Evolutionary conservation across 257 asterid genomes (phyloP), one percentile per base, ranked within the genome.

Genomic region (Przewalskia tangutica): DNA sequence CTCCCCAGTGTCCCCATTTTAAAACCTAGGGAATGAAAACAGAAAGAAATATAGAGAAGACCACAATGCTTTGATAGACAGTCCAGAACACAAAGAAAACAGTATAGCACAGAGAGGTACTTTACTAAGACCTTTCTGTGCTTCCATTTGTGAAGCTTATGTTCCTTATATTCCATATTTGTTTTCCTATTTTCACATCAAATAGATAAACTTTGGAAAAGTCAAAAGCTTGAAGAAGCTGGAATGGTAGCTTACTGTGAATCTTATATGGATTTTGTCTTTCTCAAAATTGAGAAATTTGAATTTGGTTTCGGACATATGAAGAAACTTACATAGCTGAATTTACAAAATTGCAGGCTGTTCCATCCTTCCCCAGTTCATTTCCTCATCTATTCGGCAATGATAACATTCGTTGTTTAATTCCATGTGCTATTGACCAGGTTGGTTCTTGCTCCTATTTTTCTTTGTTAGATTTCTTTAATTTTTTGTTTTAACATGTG

Each of bases 381-480:
- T 95, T 95, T 84, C 97, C 99, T 8, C 99, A 94, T 88, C 89
- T 93, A 46, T 95, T 95, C 23, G 94, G 89, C 65, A 90, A 89
- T 85, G 97, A 95, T 55, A 90, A 77, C 82, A 90, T 86, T 38
- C 97, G 95, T 34, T 93, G 99, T 88, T 86, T 95, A 92, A 92
- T 95, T 89, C 98, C 99, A 48, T 95, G 99, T 79, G 99, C 99
- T 63, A 95, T 95, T 51, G 98, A 95, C 85, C 99, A 95, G 99
- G 99, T 95, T 80, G 50, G 1, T 71, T 63, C 85, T 85, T 77
- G 32, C 83, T 82, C 85, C 67, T n/a, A 12, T 80, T 84, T 84
- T 48, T 67, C 18, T 42, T 77, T 23, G 62, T 73, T 23, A 14
- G 2, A 23, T 46, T 44, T 70, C 59, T 48, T 11, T 4, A n/a